These are phyloP conservation scores for Elsinoe arachidis DNA, from an alignment of 2,329 filamentous ascomycete species.

Conservation along the genomic window DNA sequence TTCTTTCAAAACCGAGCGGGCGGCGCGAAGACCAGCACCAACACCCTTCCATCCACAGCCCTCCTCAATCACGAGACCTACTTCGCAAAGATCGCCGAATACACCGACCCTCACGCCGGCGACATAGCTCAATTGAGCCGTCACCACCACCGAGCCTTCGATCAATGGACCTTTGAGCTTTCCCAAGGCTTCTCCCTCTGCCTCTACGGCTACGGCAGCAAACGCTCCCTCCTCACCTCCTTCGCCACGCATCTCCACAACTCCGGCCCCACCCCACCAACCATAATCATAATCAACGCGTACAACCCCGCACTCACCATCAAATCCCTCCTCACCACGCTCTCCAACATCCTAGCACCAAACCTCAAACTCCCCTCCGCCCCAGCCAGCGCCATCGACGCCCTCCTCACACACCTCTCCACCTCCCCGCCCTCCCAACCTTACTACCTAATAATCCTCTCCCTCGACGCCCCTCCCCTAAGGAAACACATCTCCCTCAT, in stretches of 20 bases:
- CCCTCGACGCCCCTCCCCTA: conserved; percentile 70
- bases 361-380: conserved; percentile 52
- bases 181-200: conserved; percentile 80
- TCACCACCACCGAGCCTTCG: conserved; percentile 71
- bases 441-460: conserved; percentile 54
- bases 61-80: conserved; percentile 89
- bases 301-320: conserved; percentile 60
- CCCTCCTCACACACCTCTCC: conserved; percentile 54
- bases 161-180: conserved; percentile 89
- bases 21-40: conserved; percentile 74
- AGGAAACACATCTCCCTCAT: conserved; percentile 69
- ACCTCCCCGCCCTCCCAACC: conserved; percentile 31
- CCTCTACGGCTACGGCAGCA: conserved; percentile 87
- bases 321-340: conserved; percentile 59
- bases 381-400: conserved; percentile 58
- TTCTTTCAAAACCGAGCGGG: conserved; percentile 87
- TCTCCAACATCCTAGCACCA: conserved; percentile 55
- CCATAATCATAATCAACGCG: conserved; percentile 79
- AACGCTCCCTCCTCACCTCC: conserved; percentile 61
- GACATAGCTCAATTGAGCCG: conserved; percentile 65
- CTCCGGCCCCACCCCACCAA: conserved; percentile 34
- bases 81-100: conserved; percentile 58
- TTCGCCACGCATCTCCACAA: conserved; percentile 66
- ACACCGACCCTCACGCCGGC: conserved; percentile 58
- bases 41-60: conserved; percentile 64